Evolutionary conservation across 2,329 filamentous ascomycete genomes (phyloP).

Genomic region (Podosphaera fusca): DNA sequence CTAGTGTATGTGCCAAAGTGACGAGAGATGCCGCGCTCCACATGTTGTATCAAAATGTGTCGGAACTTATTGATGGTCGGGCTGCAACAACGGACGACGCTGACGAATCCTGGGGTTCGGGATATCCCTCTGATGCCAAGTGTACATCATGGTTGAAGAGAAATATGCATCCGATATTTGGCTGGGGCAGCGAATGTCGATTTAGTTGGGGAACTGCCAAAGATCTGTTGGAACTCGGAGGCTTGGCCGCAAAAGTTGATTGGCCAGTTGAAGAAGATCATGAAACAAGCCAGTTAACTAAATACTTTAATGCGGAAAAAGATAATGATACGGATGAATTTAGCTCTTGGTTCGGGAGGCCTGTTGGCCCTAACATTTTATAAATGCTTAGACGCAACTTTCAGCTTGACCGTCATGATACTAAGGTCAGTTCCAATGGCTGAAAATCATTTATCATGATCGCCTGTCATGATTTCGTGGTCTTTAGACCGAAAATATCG

Average conservation of each 20-base stretch:
- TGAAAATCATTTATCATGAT: too few relatives aligned
- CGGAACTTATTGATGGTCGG: conserved; percentile 12
- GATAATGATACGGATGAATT: conserved; percentile 31
- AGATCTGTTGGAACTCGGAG: conserved; percentile 54
- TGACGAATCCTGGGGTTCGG: conserved; percentile 52
- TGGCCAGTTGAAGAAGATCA: conserved; percentile 61
- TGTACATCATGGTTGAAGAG: conserved; percentile 61
- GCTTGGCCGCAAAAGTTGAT: conserved; percentile 45
- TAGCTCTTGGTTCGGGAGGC: conserved; percentile 53
- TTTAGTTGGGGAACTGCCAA: conserved; percentile 95
- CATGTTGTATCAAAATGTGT: conserved; percentile 33
- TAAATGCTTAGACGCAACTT: background rate
- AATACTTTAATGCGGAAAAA: conserved; percentile 36
- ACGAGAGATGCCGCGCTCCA: conserved; percentile 80
- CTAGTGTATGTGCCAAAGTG: conserved; percentile 88
- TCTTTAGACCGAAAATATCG: too few relatives aligned
- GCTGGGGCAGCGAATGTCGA: conserved; percentile 79
- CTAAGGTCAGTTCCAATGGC: too few relatives aligned
- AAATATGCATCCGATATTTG: conserved; percentile 84
- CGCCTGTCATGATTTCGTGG: too few relatives aligned
- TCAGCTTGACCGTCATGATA: too few relatives aligned
- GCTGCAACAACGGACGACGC: conserved; percentile 6
- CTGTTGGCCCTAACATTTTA: conserved; percentile 13
- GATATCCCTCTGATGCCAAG: conserved; percentile 72
- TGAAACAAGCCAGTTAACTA: conserved; percentile 45